A percentile compares a stretch with the other conserved stretches of the same genome.
Conservation (phyloP, 306 rosid species). For the Quercus rubra region DNA sequence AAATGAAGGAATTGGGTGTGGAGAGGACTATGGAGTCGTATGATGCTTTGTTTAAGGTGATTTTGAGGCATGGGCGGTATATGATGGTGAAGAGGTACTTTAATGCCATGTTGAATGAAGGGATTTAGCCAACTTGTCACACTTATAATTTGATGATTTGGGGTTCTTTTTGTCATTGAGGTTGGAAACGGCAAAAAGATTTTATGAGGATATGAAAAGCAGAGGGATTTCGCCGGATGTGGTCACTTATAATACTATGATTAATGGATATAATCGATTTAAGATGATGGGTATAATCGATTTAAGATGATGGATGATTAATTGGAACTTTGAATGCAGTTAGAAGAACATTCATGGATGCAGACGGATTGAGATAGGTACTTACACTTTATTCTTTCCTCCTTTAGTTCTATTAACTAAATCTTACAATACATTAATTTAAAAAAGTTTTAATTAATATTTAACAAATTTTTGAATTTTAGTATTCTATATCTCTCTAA, state of each 20-base stretch:
- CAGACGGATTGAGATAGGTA: too few species aligned
- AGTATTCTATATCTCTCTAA: too few species aligned
- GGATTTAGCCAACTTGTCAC: slow-evolving; percentile 74
- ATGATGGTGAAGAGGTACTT: slow-evolving; percentile 92
- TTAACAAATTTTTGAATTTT: too few species aligned
- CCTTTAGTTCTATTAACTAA: too few species aligned
- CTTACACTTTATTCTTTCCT: too few species aligned
- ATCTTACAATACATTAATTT: too few species aligned
- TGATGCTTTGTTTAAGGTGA: slow-evolving; percentile 74
- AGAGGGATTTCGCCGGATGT: slow-evolving; percentile 57
- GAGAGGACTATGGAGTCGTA: slow-evolving; percentile 54
- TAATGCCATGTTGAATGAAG: slow-evolving; percentile 76
- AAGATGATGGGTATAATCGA: slow-evolving; percentile 30
- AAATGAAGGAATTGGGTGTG: slow-evolving; percentile 70
- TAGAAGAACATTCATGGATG: too few species aligned
- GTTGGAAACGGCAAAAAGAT: slow-evolving; percentile 79
- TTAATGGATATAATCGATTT: slow-evolving; percentile 74
- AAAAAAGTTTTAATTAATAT: too few species aligned
- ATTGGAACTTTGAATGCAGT: too few species aligned
- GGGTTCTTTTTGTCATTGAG: slow-evolving; percentile 81
- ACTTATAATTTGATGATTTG: slow-evolving; percentile 73
- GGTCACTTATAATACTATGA: slow-evolving; percentile 81
- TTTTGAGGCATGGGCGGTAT: slow-evolving; percentile 67
- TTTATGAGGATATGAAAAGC: slow-evolving; percentile 72
- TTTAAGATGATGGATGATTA: too few species aligned